A percentile compares a stretch with the other conserved stretches of the same genome.
phyloP scores from a whole-genome alignment of 139 green algal species.

The Closterium sp. region DNA sequence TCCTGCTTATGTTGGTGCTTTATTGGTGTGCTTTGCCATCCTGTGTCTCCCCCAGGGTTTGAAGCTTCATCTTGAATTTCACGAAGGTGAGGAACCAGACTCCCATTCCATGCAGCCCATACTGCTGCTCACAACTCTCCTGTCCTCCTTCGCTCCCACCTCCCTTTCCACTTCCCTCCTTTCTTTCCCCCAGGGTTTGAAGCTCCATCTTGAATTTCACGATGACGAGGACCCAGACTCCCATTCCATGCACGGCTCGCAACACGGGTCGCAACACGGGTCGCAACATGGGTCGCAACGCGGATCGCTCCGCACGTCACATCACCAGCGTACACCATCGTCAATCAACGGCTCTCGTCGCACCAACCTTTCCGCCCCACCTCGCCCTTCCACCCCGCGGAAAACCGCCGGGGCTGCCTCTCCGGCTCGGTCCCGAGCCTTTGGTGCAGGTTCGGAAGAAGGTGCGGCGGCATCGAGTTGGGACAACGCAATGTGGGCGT shows the following conservation, averaged over 20 bases:
- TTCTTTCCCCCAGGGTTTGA: neutral
- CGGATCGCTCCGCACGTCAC: neutral
- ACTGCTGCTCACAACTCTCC: no score
- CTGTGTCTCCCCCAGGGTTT: no score
- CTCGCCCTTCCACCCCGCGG: neutral
- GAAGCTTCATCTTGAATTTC: no score
- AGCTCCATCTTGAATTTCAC: neutral
- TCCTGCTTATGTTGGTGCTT: no score
- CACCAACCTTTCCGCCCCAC: neutral
- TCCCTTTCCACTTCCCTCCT: neutral
- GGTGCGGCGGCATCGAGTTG: neutral
- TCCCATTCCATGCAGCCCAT: no score
- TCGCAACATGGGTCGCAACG: neutral
- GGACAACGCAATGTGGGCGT: neutral
- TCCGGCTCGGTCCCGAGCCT: neutral
- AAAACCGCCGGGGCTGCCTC: neutral
- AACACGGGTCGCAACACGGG: neutral
- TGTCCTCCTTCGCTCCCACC: neutral
- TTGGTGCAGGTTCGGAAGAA: neutral
- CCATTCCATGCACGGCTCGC: neutral
- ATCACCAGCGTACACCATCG: neutral
- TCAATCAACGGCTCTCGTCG: neutral
- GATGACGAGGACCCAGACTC: neutral
- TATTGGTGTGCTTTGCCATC: no score
- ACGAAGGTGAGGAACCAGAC: no score